Conservation (phyloP, 176 grass and related monocot genomes). For the Pontederia crassipes region DNA sequence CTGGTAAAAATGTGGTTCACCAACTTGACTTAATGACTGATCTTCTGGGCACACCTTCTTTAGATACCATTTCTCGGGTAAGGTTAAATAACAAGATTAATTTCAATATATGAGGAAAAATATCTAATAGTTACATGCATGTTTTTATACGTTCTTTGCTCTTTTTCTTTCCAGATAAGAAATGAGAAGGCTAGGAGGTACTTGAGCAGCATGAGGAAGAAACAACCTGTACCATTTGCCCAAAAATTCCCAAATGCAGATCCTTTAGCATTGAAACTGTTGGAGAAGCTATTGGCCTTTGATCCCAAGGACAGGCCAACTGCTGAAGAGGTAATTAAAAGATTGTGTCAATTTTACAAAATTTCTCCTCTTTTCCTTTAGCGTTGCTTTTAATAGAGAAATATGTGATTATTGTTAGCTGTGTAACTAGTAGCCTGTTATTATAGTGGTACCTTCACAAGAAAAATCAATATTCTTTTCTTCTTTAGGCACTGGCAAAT, state of each 20-base stretch:
- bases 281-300: slow-evolving; percentile 86
- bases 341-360: slow-evolving; percentile 2
- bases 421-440: slow-evolving; percentile 6
- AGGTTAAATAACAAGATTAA: not conserved
- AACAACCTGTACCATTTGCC: slow-evolving; percentile 66
- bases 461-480: not conserved
- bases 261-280: slow-evolving; percentile 72
- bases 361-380: too few species aligned
- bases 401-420: too few species aligned
- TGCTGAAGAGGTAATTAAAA: slow-evolving; percentile 56
- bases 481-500: slow-evolving; percentile 63
- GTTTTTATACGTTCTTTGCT: not conserved
- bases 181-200: slow-evolving; percentile 99
- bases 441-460: not conserved
- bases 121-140: not conserved
- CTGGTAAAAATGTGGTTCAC: slow-evolving; percentile 99
- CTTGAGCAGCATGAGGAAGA: slow-evolving; percentile 89
- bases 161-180: slow-evolving; percentile 43
- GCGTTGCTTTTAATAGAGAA: too few species aligned
- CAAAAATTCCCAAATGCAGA: slow-evolving; percentile 88
- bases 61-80: slow-evolving; percentile 98
- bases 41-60: slow-evolving; percentile 84
- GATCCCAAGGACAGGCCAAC: slow-evolving; percentile 93
- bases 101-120: not conserved
- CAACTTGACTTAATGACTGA: slow-evolving; percentile 99